Percentiles rank a stretch among this genome's conserved stretches.
These are phyloP conservation scores for Lactarius tabidus DNA, from an alignment of 768 basidiomycete species.

Conservation along the genomic window DNA sequence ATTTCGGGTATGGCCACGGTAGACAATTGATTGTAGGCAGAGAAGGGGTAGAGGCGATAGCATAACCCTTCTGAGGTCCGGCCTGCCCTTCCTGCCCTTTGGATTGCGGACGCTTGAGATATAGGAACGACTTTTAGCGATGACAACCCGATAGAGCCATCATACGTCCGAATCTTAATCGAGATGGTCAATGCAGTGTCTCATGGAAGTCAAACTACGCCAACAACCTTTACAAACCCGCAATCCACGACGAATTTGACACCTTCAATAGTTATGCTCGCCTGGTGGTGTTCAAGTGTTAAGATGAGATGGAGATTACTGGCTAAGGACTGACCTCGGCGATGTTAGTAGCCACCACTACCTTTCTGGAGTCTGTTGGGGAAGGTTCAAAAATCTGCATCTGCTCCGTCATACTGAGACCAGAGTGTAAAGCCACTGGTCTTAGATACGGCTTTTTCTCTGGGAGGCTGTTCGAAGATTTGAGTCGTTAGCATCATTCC, in stretches of 20 bases:
- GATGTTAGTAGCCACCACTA: conserved; percentile 92
- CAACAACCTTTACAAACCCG: conserved; percentile 86
- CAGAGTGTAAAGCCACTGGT: conserved; percentile 82
- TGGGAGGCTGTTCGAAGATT: conserved; percentile 40
- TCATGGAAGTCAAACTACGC: background rate
- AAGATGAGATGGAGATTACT: background rate
- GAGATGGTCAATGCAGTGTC: background rate
- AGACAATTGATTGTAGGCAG: conserved; percentile 56
- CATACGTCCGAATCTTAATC: conserved; percentile 79
- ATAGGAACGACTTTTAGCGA: conserved; percentile 79
- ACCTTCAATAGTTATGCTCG: conserved; percentile 95
- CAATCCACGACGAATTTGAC: conserved; percentile 91
- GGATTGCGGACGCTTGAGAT: conserved; percentile 85
- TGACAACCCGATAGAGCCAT: conserved; percentile 80
- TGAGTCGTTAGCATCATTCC: background rate
- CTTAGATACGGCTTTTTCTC: conserved; percentile 52
- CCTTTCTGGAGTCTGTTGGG: conserved; percentile 75
- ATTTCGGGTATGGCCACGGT: conserved; percentile 84
- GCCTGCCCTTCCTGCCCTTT: conserved; percentile 92
- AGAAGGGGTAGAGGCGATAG: conserved; percentile 81
- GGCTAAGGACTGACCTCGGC: conserved; percentile 60
- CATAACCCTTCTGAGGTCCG: conserved; percentile 90
- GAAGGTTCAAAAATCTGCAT: conserved; percentile 77
- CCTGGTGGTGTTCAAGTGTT: conserved; percentile 41
- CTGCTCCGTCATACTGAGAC: conserved; percentile 85